Conservation (phyloP, 305 asterid genomes). For the Solanum chacoense region DNA sequence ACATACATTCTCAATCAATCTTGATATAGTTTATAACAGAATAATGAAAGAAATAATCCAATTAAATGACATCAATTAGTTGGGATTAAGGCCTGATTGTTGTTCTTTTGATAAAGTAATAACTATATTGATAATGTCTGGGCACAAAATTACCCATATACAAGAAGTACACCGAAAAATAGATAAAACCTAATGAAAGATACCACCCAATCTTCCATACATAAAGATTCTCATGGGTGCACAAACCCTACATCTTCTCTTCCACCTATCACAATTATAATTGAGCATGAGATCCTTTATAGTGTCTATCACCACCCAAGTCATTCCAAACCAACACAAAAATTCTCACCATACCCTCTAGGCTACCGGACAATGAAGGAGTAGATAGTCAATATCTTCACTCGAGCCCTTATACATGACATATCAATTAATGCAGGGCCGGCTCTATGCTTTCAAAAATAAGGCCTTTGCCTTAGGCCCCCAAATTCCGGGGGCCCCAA, state of each 20-base stretch:
- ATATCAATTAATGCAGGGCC: background rate
- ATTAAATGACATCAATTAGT: background rate
- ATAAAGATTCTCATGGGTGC: background rate
- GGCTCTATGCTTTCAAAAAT: no score
- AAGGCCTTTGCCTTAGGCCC: no score
- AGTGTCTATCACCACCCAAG: background rate
- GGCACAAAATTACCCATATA: background rate
- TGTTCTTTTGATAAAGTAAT: background rate
- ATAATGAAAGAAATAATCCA: background rate
- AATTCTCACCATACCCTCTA: background rate
- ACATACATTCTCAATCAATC: background rate
- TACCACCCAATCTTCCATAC: background rate
- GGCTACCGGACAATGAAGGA: background rate
- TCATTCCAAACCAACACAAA: background rate
- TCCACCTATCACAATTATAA: background rate
- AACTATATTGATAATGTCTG: background rate
- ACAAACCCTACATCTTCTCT: background rate
- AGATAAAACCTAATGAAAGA: background rate
- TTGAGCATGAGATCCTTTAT: background rate
- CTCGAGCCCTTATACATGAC: background rate
- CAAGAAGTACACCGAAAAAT: background rate
- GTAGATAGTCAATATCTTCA: background rate
- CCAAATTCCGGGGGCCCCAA: no score
- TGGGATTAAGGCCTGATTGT: background rate
- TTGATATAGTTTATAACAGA: background rate